A percentile compares a stretch with the other conserved stretches of the same genome.
Evolutionary conservation across 371 early-diverging fungal species (phyloP).

Genomic region (Mucor racemosus): DNA sequence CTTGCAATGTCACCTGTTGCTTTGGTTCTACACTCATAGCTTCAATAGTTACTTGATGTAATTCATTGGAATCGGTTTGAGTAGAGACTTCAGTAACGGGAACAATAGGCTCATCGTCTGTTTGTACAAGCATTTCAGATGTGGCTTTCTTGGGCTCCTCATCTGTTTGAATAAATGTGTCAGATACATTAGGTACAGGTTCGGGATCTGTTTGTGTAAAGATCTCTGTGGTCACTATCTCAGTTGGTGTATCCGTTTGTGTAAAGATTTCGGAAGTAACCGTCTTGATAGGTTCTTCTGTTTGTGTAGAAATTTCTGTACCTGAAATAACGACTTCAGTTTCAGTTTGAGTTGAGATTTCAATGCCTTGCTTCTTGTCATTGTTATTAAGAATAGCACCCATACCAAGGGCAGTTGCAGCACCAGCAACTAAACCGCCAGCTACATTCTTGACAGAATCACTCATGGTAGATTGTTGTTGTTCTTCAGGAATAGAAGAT

Average conservation of each 20-base stretch:
- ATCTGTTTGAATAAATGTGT: too few species aligned
- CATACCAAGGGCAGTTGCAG: slow-evolving; percentile 5
- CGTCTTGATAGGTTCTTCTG: background rate
- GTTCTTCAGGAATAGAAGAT: slow-evolving; percentile 13
- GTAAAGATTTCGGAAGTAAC: background rate
- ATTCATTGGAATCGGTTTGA: slow-evolving; percentile 14
- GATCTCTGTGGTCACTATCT: background rate
- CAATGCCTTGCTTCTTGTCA: background rate
- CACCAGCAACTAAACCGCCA: slow-evolving; percentile 8
- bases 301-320: slow-evolving; percentile 13
- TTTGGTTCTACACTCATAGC: slow-evolving; percentile 3
- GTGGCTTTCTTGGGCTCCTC: too few species aligned
- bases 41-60: background rate
- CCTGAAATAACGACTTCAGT: background rate
- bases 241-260: slow-evolving; percentile 15
- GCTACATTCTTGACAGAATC: slow-evolving; percentile 12
- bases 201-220: slow-evolving; percentile 18
- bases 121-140: too few species aligned
- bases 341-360: slow-evolving; percentile 19
- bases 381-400: background rate
- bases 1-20: background rate
- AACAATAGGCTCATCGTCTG: background rate
- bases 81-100: background rate
- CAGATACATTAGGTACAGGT: too few species aligned
- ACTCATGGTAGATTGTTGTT: background rate